phyloP scores from a whole-genome alignment of 2,329 filamentous ascomycete species.

The Rhytidhysteron rufulum region DNA sequence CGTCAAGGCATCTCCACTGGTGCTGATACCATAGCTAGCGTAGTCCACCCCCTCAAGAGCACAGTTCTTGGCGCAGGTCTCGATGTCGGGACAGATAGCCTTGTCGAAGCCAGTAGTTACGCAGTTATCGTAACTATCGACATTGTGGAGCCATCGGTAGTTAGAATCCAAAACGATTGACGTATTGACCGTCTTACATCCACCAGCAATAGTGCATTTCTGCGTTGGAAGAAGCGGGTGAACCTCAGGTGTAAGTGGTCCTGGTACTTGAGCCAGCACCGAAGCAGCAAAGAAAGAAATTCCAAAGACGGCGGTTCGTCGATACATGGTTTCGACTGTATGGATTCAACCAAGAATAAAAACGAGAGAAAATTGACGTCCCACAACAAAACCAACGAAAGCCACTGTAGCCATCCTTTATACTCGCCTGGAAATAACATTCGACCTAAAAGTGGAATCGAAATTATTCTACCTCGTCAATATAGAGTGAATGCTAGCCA shows the following conservation, averaged over 20 bases:
- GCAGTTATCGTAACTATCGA: constrained; percentile 39
- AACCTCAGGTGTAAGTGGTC: constrained; percentile 29
- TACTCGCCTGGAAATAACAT: too few species aligned
- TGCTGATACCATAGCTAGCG: constrained; percentile 40
- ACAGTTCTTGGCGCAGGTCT: constrained; percentile 25
- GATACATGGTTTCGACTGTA: constrained; percentile 12
- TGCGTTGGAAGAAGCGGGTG: constrained; percentile 30
- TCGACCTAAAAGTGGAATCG: too few species aligned
- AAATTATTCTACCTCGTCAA: too few species aligned
- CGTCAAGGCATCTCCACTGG: constrained; percentile 46
- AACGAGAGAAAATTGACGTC: background rate
- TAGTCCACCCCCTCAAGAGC: constrained; percentile 31
- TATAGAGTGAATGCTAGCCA: background rate
- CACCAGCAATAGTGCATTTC: constrained; percentile 24
- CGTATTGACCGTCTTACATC: constrained; percentile 22
- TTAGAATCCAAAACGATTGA: constrained; percentile 37
- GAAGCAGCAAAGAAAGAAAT: constrained; percentile 19
- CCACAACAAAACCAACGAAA: too few species aligned
- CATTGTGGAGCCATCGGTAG: constrained; percentile 43
- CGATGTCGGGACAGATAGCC: constrained; percentile 24
- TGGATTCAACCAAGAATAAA: background rate
- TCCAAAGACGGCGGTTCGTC: constrained; percentile 14
- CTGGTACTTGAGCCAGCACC: constrained; percentile 26
- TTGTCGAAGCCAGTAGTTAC: constrained; percentile 38
- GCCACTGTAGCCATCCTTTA: too few species aligned